These are phyloP conservation scores for Termitomyces sp. DNA, from an alignment of 1,284 basidiomycete genomes.

Conservation along the genomic window DNA sequence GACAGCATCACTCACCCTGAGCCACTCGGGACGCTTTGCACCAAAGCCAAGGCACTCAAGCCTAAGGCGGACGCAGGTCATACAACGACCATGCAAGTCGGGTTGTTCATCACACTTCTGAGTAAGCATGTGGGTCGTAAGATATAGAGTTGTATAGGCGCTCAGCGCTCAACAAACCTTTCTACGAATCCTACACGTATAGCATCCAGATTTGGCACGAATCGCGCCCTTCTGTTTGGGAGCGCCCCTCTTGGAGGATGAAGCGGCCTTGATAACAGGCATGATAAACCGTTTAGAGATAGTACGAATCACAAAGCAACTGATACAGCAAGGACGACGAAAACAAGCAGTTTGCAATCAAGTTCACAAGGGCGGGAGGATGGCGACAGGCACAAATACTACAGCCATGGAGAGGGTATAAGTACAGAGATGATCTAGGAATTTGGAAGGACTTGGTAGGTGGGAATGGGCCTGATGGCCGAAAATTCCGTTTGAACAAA, in stretches of 20 bases:
- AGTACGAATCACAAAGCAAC: slow-evolving; percentile 7
- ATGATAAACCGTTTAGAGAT: slow-evolving; percentile 17
- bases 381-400: slow-evolving; percentile 11
- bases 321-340: slow-evolving; percentile 7
- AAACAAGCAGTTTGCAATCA: not conserved
- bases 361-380: not conserved
- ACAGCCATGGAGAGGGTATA: slow-evolving; percentile 19
- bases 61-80: slow-evolving; percentile 70
- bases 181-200: slow-evolving; percentile 77
- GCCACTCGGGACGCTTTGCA: slow-evolving; percentile 78
- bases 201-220: slow-evolving; percentile 79
- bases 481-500: not conserved
- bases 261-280: slow-evolving; percentile 28
- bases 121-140: slow-evolving; percentile 11
- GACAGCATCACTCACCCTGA: slow-evolving; percentile 50
- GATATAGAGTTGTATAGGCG: slow-evolving; percentile 4
- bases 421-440: slow-evolving; percentile 17
- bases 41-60: slow-evolving; percentile 85
- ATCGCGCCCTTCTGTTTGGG: slow-evolving; percentile 73
- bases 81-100: slow-evolving; percentile 57
- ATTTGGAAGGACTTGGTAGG: slow-evolving; percentile 2
- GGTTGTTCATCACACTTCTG: slow-evolving; percentile 81
- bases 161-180: slow-evolving; percentile 48
- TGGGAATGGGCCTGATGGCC: slow-evolving; percentile 11
- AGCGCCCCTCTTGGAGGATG: slow-evolving; percentile 38